Percentiles rank a stretch among this genome's conserved stretches.
Evolutionary conservation across 345 rosid species (phyloP).

Genomic region (Anastatica hierochuntica): DNA sequence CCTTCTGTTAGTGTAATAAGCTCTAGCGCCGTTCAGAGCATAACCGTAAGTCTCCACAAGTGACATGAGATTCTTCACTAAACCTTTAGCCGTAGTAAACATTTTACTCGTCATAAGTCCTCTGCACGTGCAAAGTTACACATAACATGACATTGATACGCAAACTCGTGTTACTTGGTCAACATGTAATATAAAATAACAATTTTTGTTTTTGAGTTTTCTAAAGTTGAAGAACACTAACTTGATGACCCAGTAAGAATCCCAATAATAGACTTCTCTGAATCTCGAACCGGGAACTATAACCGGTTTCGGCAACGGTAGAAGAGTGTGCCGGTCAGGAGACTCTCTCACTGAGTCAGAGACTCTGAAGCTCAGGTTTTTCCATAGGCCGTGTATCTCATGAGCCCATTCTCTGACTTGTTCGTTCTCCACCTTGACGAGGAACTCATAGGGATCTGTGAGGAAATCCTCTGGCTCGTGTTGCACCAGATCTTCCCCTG

Average conservation of each 20-base stretch:
- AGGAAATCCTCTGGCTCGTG: constrained; percentile 53
- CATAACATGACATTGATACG: too few relatives aligned
- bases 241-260: constrained; percentile 92
- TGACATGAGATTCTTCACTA: constrained; percentile 64
- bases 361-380: constrained; percentile 47
- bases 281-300: constrained; percentile 87
- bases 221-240: too few relatives aligned
- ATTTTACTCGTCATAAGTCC: constrained; percentile 83
- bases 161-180: constrained; percentile 4
- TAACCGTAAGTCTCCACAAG: constrained; percentile 57
- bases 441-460: constrained; percentile 50
- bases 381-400: constrained; percentile 78
- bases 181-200: constrained; percentile 12
- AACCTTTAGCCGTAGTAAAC: constrained; percentile 61
- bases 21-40: constrained; percentile 75
- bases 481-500: constrained; percentile 48
- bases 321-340: constrained; percentile 63
- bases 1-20: constrained; percentile 73
- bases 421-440: constrained; percentile 56
- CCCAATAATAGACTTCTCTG: too few relatives aligned
- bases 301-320: constrained; percentile 57
- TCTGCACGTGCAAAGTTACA: too few relatives aligned
- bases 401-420: constrained; percentile 71
- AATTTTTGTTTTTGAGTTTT: too few relatives aligned
- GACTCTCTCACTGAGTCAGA: constrained; percentile 37